Base-by-base conservation (phyloP, 345 rosid species). In the Balakata baccata region DNA sequence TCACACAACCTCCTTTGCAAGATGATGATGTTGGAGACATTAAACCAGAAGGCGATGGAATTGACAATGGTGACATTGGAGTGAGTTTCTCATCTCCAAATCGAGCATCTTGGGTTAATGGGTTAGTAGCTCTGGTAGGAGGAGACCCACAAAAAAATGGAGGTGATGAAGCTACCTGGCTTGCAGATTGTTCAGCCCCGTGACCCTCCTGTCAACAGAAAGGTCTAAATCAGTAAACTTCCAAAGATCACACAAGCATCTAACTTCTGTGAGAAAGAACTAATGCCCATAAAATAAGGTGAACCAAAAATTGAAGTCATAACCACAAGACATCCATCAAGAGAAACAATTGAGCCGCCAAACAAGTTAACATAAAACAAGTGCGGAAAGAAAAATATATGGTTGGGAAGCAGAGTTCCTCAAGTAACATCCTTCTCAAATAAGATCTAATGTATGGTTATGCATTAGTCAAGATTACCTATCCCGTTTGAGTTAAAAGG, bases 81-180 rank as follows among this genome's bases (percentile, higher is more conserved):
- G 76, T 59, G 60, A 85, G 69, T 72, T 85, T 89, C 62, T 89
- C 97, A 11, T 87, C 94, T 71, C 92, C 87, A 75, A 95, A 95
- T 17, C 83, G 90, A 60, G 89, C 93, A 86, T 95, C 99, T 73
- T 82, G 89, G 8, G 81, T 85, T 76, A 92, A 73, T 46, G 99
- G 99, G 80, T 95, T 95, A 25, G 78, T 85, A 39, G 92, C 94
- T 82, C 99, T 86, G 51, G 86, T 78, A 2, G 99, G 99, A 68
- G 99, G 99, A 47, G 99, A 92, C 67, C 99, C 99, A 12, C 78
- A 69, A 69, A 86, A 92, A 85, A 77, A 87, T 6, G 97, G 98
- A 17, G 97, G 95, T 0, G 93, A 81, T 3, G 87, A 85, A 41
- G 89, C 84, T 61, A 81, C 84, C 58, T 77, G 84, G 39, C 78